Conservation (phyloP, 495 filamentous ascomycete species). For the Ramalina intermedia region DNA sequence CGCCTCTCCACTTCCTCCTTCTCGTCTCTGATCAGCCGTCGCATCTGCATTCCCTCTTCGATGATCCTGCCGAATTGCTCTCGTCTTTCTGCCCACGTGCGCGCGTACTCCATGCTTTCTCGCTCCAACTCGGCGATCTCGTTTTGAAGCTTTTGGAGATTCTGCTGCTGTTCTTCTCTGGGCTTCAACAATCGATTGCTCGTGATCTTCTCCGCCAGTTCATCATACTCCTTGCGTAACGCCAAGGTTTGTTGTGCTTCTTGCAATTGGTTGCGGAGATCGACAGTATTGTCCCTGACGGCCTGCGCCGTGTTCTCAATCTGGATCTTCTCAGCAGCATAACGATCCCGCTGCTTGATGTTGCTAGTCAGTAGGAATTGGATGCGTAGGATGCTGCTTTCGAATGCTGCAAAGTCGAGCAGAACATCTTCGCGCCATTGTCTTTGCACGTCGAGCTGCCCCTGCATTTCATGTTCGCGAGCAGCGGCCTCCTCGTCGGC, state of each 20-base stretch:
- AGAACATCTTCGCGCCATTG: constrained; percentile 67
- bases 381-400: constrained; percentile 72
- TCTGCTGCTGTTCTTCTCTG: constrained; percentile 66
- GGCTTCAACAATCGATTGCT: constrained; percentile 63
- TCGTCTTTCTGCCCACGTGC: constrained; percentile 72
- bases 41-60: constrained; percentile 74
- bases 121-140: constrained; percentile 80
- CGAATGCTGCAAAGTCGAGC: constrained; percentile 82
- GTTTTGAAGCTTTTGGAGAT: constrained; percentile 63
- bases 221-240: constrained; percentile 74
- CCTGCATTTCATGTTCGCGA: constrained; percentile 28
- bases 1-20: constrained; percentile 71
- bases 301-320: constrained; percentile 61
- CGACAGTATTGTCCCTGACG: constrained; percentile 61
- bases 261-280: constrained; percentile 56
- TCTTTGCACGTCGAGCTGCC: constrained; percentile 35
- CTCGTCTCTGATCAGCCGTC: constrained; percentile 80
- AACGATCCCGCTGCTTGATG: constrained; percentile 69
- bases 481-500: constrained; percentile 26
- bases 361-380: constrained; percentile 80
- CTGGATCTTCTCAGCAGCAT: constrained; percentile 61
- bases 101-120: constrained; percentile 67
- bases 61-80: constrained; percentile 85
- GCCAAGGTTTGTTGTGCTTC: constrained; percentile 62
- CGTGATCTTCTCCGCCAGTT: constrained; percentile 72